Conservation (phyloP, 768 basidiomycete species). For the Lepiota brunneoincarnata region DNA sequence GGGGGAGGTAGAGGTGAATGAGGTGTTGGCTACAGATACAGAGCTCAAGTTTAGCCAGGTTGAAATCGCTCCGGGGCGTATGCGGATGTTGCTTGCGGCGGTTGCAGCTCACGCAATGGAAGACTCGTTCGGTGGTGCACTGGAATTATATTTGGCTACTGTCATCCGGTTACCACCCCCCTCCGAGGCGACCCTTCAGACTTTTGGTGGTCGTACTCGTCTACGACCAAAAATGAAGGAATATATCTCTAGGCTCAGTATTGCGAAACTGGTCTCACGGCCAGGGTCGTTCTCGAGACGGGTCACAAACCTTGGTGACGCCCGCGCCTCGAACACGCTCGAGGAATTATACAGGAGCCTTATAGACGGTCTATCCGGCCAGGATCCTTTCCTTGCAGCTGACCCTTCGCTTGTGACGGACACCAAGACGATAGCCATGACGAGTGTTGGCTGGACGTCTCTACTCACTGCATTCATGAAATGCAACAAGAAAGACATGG, state of each 20-base stretch:
- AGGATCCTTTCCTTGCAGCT: constrained; percentile 53
- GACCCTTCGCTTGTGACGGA: constrained; percentile 33
- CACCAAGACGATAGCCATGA: constrained; percentile 46
- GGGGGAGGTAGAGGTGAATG: background rate
- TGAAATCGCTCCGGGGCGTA: constrained; percentile 26
- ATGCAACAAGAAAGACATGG: constrained; percentile 52
- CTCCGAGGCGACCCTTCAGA: background rate
- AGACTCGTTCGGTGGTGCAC: constrained; percentile 55
- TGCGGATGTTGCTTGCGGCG: constrained; percentile 45
- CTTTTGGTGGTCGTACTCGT: constrained; percentile 28
- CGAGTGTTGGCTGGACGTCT: constrained; percentile 57
- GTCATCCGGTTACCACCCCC: constrained; percentile 27
- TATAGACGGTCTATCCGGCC: constrained; percentile 46
- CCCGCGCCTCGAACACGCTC: constrained; percentile 29
- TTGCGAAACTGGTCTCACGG: constrained; percentile 50
- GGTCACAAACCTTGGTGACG: constrained; percentile 41
- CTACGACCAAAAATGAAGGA: constrained; percentile 39
- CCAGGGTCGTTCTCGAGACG: constrained; percentile 49
- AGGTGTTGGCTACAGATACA: constrained; percentile 20
- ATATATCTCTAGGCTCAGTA: constrained; percentile 46
- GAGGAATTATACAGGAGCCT: constrained; percentile 50
- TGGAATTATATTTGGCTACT: constrained; percentile 39
- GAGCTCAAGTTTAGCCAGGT: constrained; percentile 10
- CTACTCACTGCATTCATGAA: constrained; percentile 67
- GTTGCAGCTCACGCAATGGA: constrained; percentile 61